Evolutionary conservation across 371 early-diverging fungal species (phyloP).

Genomic region (Saksenaea oblongispora): DNA sequence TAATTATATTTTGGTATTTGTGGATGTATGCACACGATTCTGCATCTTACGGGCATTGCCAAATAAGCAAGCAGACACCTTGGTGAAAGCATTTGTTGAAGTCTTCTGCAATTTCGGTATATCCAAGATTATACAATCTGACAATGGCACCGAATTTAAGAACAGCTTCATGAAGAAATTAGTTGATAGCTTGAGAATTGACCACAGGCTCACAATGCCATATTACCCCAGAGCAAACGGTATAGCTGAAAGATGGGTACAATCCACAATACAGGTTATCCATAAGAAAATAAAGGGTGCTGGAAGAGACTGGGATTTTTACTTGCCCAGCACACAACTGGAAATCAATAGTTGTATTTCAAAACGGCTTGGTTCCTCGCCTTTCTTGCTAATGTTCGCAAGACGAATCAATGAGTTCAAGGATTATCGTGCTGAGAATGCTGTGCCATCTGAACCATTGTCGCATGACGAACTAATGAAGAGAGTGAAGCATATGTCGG

Average conservation of each 20-base stretch:
- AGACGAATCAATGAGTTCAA: no score
- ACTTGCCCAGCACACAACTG: no score
- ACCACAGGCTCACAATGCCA: conserved; percentile 2
- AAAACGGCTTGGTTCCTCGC: no score
- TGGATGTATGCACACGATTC: conserved; percentile 27
- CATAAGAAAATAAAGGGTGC: no score
- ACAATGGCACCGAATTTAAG: conserved; percentile 36
- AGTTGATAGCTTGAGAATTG: neutral
- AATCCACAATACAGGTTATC: neutral
- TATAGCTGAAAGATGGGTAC: conserved; percentile 8
- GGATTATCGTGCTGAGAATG: neutral
- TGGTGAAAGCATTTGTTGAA: conserved; percentile 15
- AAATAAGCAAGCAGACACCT: conserved; percentile 18
- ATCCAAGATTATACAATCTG: conserved; percentile 15
- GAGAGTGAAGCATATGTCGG: conserved; percentile 15
- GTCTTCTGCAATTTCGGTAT: neutral
- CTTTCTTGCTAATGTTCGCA: no score
- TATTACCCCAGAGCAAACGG: conserved; percentile 10
- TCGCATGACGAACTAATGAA: conserved; percentile 7
- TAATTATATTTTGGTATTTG: conserved; percentile 20
- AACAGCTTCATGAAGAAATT: conserved; percentile 12
- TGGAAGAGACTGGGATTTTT: neutral
- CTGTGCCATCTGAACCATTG: neutral
- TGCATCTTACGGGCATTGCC: conserved; percentile 22
- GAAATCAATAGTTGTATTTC: neutral